Percentiles rank a stretch among this genome's conserved stretches.
These are phyloP conservation scores for Pestalotiopsis sp. DNA, from an alignment of 2,329 filamentous ascomycete species.

Conservation along the genomic window DNA sequence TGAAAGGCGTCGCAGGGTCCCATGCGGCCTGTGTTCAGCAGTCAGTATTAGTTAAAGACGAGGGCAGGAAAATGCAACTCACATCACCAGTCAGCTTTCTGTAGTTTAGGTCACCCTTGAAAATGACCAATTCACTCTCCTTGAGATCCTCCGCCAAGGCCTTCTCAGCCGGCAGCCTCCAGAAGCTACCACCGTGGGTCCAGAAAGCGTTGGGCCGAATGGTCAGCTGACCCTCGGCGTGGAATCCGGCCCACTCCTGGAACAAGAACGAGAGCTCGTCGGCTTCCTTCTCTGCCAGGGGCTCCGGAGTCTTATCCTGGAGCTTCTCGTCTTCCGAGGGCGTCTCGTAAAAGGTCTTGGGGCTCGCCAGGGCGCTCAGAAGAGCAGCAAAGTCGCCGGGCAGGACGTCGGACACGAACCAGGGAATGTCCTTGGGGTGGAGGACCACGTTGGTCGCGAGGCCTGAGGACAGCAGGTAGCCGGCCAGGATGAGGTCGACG, in stretches of 20 bases:
- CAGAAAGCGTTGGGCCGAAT: slow-evolving; percentile 88
- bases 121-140: slow-evolving; percentile 84
- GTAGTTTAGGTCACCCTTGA: slow-evolving; percentile 98
- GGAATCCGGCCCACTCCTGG: slow-evolving; percentile 76
- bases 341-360: slow-evolving; percentile 77
- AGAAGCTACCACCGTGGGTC: slow-evolving; percentile 87
- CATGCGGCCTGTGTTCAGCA: slow-evolving; percentile 64
- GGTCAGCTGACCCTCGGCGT: slow-evolving; percentile 81
- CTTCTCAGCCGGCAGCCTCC: slow-evolving; percentile 76
- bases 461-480: slow-evolving; percentile 82
- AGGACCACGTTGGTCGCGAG: slow-evolving; percentile 87
- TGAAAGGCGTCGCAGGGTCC: slow-evolving; percentile 87
- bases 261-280: slow-evolving; percentile 77
- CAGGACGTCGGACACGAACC: slow-evolving; percentile 96
- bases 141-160: slow-evolving; percentile 78
- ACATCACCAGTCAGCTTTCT: slow-evolving; percentile 90
- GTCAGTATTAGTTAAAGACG: background rate
- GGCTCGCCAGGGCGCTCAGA: slow-evolving; percentile 76
- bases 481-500: slow-evolving; percentile 89
- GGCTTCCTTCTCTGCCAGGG: slow-evolving; percentile 69
- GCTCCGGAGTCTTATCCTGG: slow-evolving; percentile 58
- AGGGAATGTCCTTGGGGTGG: slow-evolving; percentile 93
- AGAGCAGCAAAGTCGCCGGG: slow-evolving; percentile 85
- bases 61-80: slow-evolving; percentile 37
- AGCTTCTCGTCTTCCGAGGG: slow-evolving; percentile 69